A percentile compares a stretch with the other conserved stretches of the same genome.
Evolutionary conservation across 116 monocot species (phyloP).

Genomic region (Papilionanthe hybrid): DNA sequence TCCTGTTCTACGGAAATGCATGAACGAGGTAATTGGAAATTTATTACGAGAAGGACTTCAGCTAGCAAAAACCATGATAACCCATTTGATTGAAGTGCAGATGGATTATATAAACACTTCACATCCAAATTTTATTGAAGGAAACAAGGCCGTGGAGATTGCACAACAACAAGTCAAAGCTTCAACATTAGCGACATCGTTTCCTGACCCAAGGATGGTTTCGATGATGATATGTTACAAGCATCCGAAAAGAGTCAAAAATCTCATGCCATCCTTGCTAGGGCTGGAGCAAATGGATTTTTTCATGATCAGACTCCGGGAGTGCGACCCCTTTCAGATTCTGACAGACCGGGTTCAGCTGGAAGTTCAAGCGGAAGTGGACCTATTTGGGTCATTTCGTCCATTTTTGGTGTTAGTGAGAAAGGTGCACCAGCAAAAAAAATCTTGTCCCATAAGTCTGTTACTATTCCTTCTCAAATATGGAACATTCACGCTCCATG

Average conservation of each 20-base stretch:
- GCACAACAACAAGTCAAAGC: slow-evolving; percentile 81
- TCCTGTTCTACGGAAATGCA: slow-evolving; percentile 72
- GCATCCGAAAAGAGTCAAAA: slow-evolving; percentile 67
- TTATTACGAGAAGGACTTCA: slow-evolving; percentile 85
- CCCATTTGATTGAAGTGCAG: slow-evolving; percentile 95
- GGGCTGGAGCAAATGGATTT: slow-evolving; percentile 69
- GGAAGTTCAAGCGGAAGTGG: slow-evolving; percentile 49
- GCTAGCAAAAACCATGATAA: slow-evolving; percentile 90
- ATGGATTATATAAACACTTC: slow-evolving; percentile 99
- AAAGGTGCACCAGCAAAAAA: slow-evolving; percentile 54
- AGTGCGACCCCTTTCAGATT: slow-evolving; percentile 51
- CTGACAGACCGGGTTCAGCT: slow-evolving; percentile 57
- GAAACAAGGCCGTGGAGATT: slow-evolving; percentile 80
- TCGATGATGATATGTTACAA: slow-evolving; percentile 55
- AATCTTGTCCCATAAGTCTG: slow-evolving; percentile 35
- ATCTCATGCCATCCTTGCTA: slow-evolving; percentile 69
- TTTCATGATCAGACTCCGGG: slow-evolving; percentile 62
- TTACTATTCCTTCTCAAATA: slow-evolving; percentile 17
- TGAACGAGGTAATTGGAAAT: slow-evolving; percentile 89
- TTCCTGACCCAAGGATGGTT: slow-evolving; percentile 48
- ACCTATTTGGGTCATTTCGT: slow-evolving; percentile 80
- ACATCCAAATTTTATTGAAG: slow-evolving; percentile 52
- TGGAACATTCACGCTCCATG: slow-evolving; percentile 59
- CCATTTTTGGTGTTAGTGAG: slow-evolving; percentile 74
- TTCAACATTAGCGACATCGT: slow-evolving; percentile 20